phyloP scores from a whole-genome alignment of 2,329 filamentous ascomycete species.

The Pseudogymnoascus sp. region DNA sequence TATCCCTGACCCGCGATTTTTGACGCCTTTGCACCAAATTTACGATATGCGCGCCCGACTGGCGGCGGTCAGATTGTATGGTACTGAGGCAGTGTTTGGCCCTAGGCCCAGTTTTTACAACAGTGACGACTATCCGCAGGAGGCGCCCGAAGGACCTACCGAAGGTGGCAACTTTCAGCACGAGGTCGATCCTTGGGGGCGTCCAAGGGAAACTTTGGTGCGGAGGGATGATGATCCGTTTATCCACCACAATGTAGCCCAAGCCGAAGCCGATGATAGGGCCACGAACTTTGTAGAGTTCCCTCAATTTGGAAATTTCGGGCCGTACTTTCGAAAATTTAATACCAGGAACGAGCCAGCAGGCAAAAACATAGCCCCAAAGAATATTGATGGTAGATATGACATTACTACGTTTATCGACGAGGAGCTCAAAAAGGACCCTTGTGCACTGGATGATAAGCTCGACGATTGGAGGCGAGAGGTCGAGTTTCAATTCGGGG shows the following conservation, averaged over 20 bases:
- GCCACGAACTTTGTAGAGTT: background rate
- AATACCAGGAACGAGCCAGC: background rate
- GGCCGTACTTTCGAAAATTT: background rate
- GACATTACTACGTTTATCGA: background rate
- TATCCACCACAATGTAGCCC: background rate
- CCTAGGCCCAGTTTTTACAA: background rate
- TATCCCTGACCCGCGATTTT: background rate
- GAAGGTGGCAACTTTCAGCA: background rate
- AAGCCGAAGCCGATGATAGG: background rate
- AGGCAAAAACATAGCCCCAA: background rate
- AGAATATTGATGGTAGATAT: background rate
- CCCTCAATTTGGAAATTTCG: background rate
- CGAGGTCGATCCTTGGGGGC: background rate
- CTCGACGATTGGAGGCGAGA: background rate
- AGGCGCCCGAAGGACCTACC: background rate
- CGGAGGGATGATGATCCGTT: background rate
- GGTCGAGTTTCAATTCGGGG: slow-evolving; percentile 1
- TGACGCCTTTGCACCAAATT: background rate
- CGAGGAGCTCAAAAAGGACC: background rate
- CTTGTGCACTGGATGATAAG: background rate
- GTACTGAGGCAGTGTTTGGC: background rate
- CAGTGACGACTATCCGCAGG: background rate
- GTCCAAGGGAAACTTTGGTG: background rate
- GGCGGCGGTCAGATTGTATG: background rate
- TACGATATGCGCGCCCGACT: background rate